Conservation (phyloP, 495 filamentous ascomycete genomes). For the Aspergillus olivimuriae region DNA sequence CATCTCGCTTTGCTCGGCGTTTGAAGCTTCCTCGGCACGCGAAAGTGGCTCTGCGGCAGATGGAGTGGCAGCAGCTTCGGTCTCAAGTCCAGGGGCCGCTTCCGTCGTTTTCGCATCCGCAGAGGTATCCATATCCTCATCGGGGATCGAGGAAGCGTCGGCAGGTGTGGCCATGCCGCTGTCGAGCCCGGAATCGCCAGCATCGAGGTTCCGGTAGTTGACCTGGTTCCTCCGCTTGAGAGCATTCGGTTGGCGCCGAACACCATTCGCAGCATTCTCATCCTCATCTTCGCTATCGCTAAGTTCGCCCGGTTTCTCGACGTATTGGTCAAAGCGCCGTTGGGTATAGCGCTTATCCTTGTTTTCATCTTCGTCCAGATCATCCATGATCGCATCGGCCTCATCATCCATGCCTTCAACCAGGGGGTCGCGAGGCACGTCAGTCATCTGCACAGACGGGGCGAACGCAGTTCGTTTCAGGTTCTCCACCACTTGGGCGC, state of each 20-base stretch:
- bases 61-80: conserved; percentile 21
- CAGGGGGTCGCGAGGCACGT: conserved; percentile 72
- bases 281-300: conserved; percentile 91
- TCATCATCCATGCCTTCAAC: conserved; percentile 71
- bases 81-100: conserved; percentile 33
- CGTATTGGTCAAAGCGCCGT: conserved; percentile 73
- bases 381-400: conserved; percentile 80
- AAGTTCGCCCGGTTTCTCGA: conserved; percentile 66
- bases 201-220: conserved; percentile 62
- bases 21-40: conserved; percentile 33
- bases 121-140: conserved; percentile 43
- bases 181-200: conserved; percentile 58
- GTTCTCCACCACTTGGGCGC: conserved; percentile 85
- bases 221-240: conserved; percentile 59
- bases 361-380: conserved; percentile 85
- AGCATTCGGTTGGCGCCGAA: conserved; percentile 54
- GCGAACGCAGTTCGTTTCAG: conserved; percentile 80
- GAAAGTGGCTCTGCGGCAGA: conserved; percentile 17
- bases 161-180: conserved; percentile 53
- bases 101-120: conserved; percentile 46
- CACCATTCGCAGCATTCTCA: conserved; percentile 64
- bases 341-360: conserved; percentile 79
- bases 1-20: conserved; percentile 31
- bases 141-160: conserved; percentile 43
- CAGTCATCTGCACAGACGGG: conserved; percentile 90